phyloP scores from a whole-genome alignment of 306 rosid genomes.

The Citrullus amarus region DNA sequence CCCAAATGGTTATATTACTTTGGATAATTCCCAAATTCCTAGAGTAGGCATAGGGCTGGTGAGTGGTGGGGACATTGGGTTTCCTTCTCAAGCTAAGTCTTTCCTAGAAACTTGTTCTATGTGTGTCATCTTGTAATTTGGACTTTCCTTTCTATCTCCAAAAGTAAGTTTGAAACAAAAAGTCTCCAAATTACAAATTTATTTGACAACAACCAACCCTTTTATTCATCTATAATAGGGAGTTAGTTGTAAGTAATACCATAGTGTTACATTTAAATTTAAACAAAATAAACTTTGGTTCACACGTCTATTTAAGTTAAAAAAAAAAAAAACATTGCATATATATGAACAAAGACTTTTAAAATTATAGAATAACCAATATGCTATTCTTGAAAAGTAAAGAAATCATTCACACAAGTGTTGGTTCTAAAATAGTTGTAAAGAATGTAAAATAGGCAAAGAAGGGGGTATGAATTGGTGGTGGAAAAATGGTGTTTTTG shows the following conservation, averaged over 20 bases:
- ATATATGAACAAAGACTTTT: too few species aligned
- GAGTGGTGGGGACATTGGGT: neutral
- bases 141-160: neutral
- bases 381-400: too few species aligned
- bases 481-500: too few species aligned
- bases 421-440: neutral
- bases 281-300: too few species aligned
- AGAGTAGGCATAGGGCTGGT: neutral
- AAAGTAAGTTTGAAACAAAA: neutral
- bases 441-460: neutral
- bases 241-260: too few species aligned
- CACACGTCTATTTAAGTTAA: too few species aligned
- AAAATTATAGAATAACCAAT: too few species aligned
- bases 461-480: neutral
- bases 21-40: neutral
- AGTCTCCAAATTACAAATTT: neutral
- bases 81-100: neutral
- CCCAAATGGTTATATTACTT: neutral
- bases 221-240: too few species aligned
- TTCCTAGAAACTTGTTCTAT: neutral
- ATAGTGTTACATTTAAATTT: too few species aligned
- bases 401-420: neutral
- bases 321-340: too few species aligned
- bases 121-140: neutral
- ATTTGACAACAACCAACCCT: too few species aligned